Evolutionary conservation across 164 flowering plant species (phyloP).

Genomic region (Vitis cinerea): DNA sequence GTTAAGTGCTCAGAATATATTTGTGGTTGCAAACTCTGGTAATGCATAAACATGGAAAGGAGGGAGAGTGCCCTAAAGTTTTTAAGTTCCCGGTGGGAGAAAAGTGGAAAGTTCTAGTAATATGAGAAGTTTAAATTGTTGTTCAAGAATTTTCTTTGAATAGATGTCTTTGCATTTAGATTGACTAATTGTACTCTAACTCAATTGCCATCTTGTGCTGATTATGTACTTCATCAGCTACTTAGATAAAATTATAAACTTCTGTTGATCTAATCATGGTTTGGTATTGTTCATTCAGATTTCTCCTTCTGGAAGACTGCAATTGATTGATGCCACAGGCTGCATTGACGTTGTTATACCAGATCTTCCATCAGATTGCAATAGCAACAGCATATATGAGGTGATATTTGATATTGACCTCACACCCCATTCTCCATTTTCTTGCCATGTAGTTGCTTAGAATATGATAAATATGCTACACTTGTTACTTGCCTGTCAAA

Average conservation of each 20-base stretch:
- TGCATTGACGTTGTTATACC: slow-evolving; percentile 68
- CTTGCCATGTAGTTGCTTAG: not conserved
- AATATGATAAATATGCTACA: not conserved
- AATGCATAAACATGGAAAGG: not conserved
- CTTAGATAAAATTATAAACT: not conserved
- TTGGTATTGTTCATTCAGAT: slow-evolving; percentile 35
- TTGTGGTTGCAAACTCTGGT: not conserved
- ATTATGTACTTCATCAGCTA: not conserved
- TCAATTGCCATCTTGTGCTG: not conserved
- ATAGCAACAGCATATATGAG: slow-evolving; percentile 55
- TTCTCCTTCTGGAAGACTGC: slow-evolving; percentile 74
- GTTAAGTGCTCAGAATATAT: too few species aligned
- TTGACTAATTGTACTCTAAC: too few species aligned
- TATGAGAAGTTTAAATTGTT: not conserved
- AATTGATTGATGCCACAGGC: slow-evolving; percentile 83
- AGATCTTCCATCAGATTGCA: slow-evolving; percentile 57
- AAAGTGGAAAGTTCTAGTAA: too few species aligned
- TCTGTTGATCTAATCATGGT: not conserved
- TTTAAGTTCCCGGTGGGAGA: too few species aligned
- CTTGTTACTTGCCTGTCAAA: too few species aligned
- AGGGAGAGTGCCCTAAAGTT: not conserved
- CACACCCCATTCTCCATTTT: not conserved
- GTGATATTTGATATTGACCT: slow-evolving; percentile 29
- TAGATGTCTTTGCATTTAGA: not conserved
- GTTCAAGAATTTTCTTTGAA: not conserved